Conservation (phyloP, 2,329 filamentous ascomycete species). For the Chaetomiaceae sp. region DNA sequence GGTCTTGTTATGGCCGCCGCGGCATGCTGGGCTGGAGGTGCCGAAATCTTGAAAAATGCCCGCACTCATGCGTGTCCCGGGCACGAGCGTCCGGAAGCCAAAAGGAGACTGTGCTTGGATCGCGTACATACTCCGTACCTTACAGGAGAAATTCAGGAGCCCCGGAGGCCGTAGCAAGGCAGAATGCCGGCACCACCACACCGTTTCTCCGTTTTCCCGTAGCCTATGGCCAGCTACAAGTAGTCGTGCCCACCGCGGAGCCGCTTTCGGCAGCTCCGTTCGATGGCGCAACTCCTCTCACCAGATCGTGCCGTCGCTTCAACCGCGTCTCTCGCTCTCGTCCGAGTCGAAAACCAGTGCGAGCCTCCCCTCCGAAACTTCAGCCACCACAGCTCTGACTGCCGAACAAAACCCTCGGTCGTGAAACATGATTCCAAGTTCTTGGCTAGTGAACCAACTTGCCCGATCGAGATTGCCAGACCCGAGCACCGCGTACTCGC, state of each 20-base stretch:
- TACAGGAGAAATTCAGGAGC: neutral
- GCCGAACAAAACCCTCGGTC: conserved; percentile 30
- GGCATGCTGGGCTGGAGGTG: neutral
- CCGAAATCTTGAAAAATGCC: neutral
- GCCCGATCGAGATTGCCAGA: conserved; percentile 82
- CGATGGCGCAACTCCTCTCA: neutral
- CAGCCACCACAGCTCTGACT: conserved; percentile 30
- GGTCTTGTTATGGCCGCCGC: neutral
- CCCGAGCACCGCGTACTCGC: conserved; percentile 62
- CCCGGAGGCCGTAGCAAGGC: too few relatives aligned
- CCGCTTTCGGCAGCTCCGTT: neutral
- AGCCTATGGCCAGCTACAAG: too few relatives aligned
- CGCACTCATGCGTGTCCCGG: neutral
- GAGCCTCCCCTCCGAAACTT: conserved; percentile 33
- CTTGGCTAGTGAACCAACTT: conserved; percentile 83
- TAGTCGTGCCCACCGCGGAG: too few relatives aligned
- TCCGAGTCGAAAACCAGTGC: conserved; percentile 30
- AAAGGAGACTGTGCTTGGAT: too few relatives aligned
- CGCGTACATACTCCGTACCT: too few relatives aligned
- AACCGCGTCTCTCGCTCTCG: neutral
- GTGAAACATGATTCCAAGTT: conserved; percentile 63
- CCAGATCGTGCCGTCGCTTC: too few relatives aligned
- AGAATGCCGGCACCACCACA: neutral
- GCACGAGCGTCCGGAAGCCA: neutral
- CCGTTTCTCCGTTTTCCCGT: neutral